A percentile compares a stretch with the other conserved stretches of the same genome.
phyloP scores from a whole-genome alignment of 2,329 filamentous ascomycete genomes.

The Neofusicoccum parvum region DNA sequence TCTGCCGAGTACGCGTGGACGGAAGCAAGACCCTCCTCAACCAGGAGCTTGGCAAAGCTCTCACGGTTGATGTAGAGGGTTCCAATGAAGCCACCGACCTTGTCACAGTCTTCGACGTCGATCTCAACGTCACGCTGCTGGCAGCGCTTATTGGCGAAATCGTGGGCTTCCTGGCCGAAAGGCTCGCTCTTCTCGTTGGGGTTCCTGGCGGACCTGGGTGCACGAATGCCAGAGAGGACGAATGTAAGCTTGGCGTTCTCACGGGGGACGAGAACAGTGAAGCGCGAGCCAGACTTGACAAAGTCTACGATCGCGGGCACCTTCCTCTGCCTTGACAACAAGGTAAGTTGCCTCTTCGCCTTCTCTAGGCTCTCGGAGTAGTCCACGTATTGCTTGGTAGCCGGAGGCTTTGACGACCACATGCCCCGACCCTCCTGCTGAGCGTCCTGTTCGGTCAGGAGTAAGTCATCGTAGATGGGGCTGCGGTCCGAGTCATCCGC shows the following conservation, averaged over 20 bases:
- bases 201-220: conserved; percentile 81
- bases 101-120: conserved; percentile 92
- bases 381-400: conserved; percentile 80
- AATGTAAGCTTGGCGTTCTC: conserved; percentile 95
- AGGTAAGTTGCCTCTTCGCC: conserved; percentile 88
- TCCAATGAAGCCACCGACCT: conserved; percentile 96
- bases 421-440: conserved; percentile 91
- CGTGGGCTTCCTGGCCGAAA: conserved; percentile 91
- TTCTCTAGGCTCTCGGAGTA: conserved; percentile 92
- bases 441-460: conserved; percentile 76
- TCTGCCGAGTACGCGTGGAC: conserved; percentile 96
- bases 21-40: conserved; percentile 90
- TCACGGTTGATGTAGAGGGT: conserved; percentile 91
- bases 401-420: conserved; percentile 88
- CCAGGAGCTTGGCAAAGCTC: conserved; percentile 88
- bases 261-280: conserved; percentile 86
- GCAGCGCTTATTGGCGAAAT: conserved; percentile 84
- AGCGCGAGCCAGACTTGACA: conserved; percentile 94
- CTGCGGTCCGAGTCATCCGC: conserved; percentile 94
- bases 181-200: conserved; percentile 83
- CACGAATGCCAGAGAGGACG: conserved; percentile 89
- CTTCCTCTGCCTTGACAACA: conserved; percentile 86
- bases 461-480: conserved; percentile 87
- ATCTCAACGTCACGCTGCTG: conserved; percentile 96
- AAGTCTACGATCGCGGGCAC: conserved; percentile 94